Base-by-base conservation (phyloP, 495 filamentous ascomycete genomes). In the Hamigera avellanea region DNA sequence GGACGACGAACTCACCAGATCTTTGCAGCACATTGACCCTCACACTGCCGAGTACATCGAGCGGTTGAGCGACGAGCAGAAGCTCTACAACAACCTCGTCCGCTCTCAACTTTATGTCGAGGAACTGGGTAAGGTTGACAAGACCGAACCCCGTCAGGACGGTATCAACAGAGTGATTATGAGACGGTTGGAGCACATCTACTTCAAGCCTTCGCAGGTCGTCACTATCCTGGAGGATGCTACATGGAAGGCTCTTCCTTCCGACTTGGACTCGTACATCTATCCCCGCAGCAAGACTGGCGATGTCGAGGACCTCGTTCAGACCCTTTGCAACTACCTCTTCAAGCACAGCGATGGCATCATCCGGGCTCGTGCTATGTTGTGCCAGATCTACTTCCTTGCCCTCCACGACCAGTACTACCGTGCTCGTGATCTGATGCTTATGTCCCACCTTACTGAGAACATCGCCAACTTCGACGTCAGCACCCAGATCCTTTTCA, bases 31-130 rank as follows among this genome's bases (percentile, higher is more conserved):
- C 55, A 95, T 96, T 53, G 91, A 99, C 55, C 91, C 91, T 38
- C 91, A 99, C 62, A 99, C 91, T 32, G 87, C 89, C 23, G 91
- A 99, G 60, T 99, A 99, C 53, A 94, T 99, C 43, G 91, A 96
- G 45, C 75, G 93, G 28, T 61, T 99, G 33, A 82, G 80, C 21
- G 89, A 95, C 51, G 91, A 96, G 64, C 79, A 81, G 39, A 71
- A 80, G n/a, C 67, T 99, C 12, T 96, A 99, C 67, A 86, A 81
- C 58, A 80, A 83, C 59, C 82, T 95, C 51, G 76, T 94, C 52
- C 82, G 86, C 23, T 73, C 78, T 19, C 72, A 89, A 46, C 67
- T 94, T 29, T 99, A 99, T 58, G 73, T 83, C 25, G 93, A 99
- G 65, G 72, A 66, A 19, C 70, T 95, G 25, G 64, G 68, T 41